Base-by-base conservation (phyloP, 2,329 filamentous ascomycete species). In the Ceratocystis huliohia region DNA sequence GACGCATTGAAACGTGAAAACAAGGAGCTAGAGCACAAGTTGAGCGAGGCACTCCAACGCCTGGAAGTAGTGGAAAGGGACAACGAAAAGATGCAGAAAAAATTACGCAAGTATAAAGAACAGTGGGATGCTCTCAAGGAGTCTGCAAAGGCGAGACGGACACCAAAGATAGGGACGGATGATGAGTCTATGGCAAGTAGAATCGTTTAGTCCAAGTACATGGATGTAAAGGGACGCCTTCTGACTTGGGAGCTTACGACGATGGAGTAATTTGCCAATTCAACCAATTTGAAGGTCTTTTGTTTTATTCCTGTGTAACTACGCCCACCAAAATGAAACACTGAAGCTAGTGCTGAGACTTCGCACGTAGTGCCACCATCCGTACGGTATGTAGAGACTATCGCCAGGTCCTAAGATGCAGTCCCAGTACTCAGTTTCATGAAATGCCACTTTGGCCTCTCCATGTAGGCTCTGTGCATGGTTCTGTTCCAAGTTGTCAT, bases 321-420 rank as follows among this genome's bases (percentile, higher is more conserved):
- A 83, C 70, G 89, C 88, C 88, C 90, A 99, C 94, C 94, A 99
- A 73, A 96, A 97, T 73, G 91, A 96, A 13, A 97, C 91, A 70
- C 92, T 96, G 72, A 96, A 92, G 73, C 93, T 96, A 22, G 89
- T 84, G 66, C 85, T 91, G 72, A 97, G 74, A 63, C 91, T 91
- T 68, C 89, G 81, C 2, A 97, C 89, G 75, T 96, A 97, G 78
- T 99, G 94, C 94, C 94, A 99, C 93, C 94, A 99, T 0, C 93
- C 94, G 4, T 90, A 81, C 0, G 94, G 94, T 65, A 99, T 89
- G 73, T 96, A 94, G 65, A 99, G 74, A 69, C 86, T 88, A 65
- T 99, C 91, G 0, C 93, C 94, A 0, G 88, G 87, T 37, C 82
- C 84, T 5, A 99, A 76, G 1, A 97, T 81, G 66, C 86, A 86